phyloP scores from a whole-genome alignment of 768 basidiomycete species.

The Rhizopogon vulgaris region DNA sequence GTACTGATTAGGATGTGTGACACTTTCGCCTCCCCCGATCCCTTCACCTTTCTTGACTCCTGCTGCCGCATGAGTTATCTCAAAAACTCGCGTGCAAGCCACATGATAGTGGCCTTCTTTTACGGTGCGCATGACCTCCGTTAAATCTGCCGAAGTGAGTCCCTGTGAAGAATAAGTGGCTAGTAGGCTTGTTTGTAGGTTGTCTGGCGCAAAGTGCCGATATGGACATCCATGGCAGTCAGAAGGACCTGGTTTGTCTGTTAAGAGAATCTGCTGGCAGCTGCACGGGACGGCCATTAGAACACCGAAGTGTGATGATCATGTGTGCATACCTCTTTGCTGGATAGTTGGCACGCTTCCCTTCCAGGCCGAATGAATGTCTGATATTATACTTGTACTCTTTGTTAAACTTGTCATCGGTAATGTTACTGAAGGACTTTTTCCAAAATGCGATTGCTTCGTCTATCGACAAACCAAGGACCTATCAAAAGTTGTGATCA shows the following conservation, averaged over 20 bases:
- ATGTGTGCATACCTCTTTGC: conserved; percentile 66
- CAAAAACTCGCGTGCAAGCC: conserved; percentile 95
- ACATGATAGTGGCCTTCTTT: conserved; percentile 85
- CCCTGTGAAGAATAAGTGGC: conserved; percentile 61
- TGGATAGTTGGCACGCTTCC: conserved; percentile 89
- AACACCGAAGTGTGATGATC: background rate
- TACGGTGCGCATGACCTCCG: conserved; percentile 77
- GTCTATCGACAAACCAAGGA: conserved; percentile 87
- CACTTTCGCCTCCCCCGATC: conserved; percentile 75
- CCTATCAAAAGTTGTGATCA: conserved; percentile 41
- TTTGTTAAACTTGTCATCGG: conserved; percentile 96
- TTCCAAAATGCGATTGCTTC: conserved; percentile 94
- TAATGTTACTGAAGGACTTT: conserved; percentile 69
- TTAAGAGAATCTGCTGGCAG: conserved; percentile 81
- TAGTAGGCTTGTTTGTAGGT: conserved; percentile 71
- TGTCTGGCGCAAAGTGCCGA: conserved; percentile 80
- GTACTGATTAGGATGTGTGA: conserved; percentile 93
- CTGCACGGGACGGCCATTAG: conserved; percentile 34
- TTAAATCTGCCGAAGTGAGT: conserved; percentile 61
- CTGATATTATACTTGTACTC: conserved; percentile 97
- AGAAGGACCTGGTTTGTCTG: conserved; percentile 56
- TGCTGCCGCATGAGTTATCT: conserved; percentile 71
- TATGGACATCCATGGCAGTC: conserved; percentile 91
- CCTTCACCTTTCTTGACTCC: conserved; percentile 89
- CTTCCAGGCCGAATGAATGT: conserved; percentile 91